A percentile compares a stretch with the other conserved stretches of the same genome.
These are phyloP conservation scores for Pseudocercospora fuligena DNA, from an alignment of 2,329 filamentous ascomycete genomes.

Conservation along the genomic window DNA sequence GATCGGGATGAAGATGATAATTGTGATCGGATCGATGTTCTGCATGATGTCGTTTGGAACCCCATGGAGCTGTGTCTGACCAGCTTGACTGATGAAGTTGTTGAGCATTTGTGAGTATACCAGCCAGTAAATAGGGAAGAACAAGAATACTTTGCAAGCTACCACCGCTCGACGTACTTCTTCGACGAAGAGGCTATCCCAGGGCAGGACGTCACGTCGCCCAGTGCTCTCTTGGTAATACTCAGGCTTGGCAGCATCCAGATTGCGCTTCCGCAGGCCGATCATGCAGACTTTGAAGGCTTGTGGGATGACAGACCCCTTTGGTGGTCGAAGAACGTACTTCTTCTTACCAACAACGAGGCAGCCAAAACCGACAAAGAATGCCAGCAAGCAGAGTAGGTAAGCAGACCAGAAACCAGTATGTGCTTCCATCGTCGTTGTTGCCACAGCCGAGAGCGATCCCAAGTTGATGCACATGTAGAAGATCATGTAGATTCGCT, in stretches of 20 bases:
- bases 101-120: constrained; percentile 60
- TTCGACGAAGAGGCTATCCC: constrained; percentile 79
- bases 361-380: constrained; percentile 63
- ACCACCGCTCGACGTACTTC: constrained; percentile 67
- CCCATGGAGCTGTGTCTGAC: constrained; percentile 49
- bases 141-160: constrained; percentile 70
- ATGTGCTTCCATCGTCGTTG: constrained; percentile 66
- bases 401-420: constrained; percentile 69
- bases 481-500: constrained; percentile 32
- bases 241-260: constrained; percentile 69
- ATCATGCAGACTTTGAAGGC: constrained; percentile 66
- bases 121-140: constrained; percentile 60
- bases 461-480: constrained; percentile 69
- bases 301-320: constrained; percentile 69
- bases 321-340: constrained; percentile 68
- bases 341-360: constrained; percentile 46
- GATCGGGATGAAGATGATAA: constrained; percentile 52
- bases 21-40: constrained; percentile 46
- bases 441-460: constrained; percentile 56
- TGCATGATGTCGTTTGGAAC: constrained; percentile 53
- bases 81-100: constrained; percentile 52
- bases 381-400: constrained; percentile 64
- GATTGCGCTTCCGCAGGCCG: constrained; percentile 42
- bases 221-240: constrained; percentile 59
- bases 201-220: constrained; percentile 72